Base-by-base conservation (phyloP, 352 stramenopile genomes). In the Phytophthora citrophthora region DNA sequence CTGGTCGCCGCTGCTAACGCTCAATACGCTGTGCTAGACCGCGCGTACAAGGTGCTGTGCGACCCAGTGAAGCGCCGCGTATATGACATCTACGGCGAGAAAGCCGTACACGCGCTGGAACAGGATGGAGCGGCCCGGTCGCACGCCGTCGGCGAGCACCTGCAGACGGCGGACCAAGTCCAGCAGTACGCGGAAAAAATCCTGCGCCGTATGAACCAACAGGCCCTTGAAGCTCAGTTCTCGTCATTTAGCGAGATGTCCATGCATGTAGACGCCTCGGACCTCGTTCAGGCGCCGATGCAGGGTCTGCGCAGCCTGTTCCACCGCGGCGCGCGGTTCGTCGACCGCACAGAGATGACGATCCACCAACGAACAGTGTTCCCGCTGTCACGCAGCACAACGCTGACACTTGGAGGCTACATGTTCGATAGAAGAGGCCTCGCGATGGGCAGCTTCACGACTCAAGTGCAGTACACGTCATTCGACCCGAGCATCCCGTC, bases 11-110 rank as follows among this genome's bases (percentile, higher is more conserved):
- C 88, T 5, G 86, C 86, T 24, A 93, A 93, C 62, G 66, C 78
- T 55, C 80, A 93, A 64, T 95, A 93, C 67, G 82, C 86, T 47
- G 61, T 83, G n/a, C 61, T 95, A 34, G 84, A 95, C 63, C 71
- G 84, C 45, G 86, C 86, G 1, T 95, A 95, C 77, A 93, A 93
- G 59, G 83, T 95, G 50, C 74, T 95, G 2, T 83, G 61, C 36
- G 86, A 92, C 46, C 84, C 81, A 3, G 61, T 88, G 7, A 83
- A 76, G 67, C 84, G 84, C 34, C 68, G 75, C 23, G 83, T 86
- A 46, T 95, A 95, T 68, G 84, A 93, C 63, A 60, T 88, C 38
- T 92, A 91, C 64, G 86, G 86, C 47, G 86, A 95, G 54, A 76
- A 76, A 49, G 86, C 83, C 5, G 77, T 95, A 11, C 64, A 76